Evolutionary conservation across 306 rosid species (phyloP).

Genomic region (Cyamopsis tetragonoloba): DNA sequence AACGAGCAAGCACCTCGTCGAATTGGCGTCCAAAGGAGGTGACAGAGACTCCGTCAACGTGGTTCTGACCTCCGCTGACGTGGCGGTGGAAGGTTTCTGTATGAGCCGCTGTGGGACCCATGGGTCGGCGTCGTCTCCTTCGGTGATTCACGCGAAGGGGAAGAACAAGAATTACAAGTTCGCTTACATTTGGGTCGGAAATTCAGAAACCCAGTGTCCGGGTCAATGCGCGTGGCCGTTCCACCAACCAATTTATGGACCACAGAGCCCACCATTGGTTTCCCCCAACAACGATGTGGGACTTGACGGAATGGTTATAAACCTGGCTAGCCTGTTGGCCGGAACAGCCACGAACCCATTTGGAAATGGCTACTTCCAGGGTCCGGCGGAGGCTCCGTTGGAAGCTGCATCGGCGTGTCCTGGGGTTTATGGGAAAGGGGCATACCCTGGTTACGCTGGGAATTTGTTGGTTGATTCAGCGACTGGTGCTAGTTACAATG

Average conservation of each 20-base stretch:
- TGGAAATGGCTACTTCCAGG: constrained; percentile 67
- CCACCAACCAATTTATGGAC: constrained; percentile 63
- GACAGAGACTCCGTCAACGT: constrained; percentile 59
- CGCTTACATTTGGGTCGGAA: constrained; percentile 72
- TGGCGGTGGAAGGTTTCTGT: constrained; percentile 65
- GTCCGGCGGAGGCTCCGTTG: constrained; percentile 51
- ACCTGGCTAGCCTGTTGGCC: constrained; percentile 60
- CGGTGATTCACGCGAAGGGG: not conserved
- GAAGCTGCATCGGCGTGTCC: constrained; percentile 67
- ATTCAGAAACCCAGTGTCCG: constrained; percentile 57
- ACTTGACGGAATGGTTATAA: constrained; percentile 57
- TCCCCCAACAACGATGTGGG: constrained; percentile 74
- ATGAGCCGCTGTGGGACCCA: constrained; percentile 73
- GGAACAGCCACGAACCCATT: constrained; percentile 70
- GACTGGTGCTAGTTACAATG: constrained; percentile 61
- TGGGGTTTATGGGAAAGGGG: constrained; percentile 60
- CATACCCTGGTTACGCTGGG: constrained; percentile 71
- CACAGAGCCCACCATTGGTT: constrained; percentile 41
- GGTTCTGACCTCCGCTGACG: constrained; percentile 71
- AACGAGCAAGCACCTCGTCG: constrained; percentile 43
- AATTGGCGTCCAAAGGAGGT: constrained; percentile 60
- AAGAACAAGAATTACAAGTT: constrained; percentile 41
- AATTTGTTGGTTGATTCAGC: constrained; percentile 43
- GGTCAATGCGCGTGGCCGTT: constrained; percentile 82
- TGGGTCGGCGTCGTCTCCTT: constrained; percentile 46